Evolutionary conservation across 805 yeast genomes (phyloP), one percentile per base, ranked within the genome.

Genomic region (Candida oleophila): DNA sequence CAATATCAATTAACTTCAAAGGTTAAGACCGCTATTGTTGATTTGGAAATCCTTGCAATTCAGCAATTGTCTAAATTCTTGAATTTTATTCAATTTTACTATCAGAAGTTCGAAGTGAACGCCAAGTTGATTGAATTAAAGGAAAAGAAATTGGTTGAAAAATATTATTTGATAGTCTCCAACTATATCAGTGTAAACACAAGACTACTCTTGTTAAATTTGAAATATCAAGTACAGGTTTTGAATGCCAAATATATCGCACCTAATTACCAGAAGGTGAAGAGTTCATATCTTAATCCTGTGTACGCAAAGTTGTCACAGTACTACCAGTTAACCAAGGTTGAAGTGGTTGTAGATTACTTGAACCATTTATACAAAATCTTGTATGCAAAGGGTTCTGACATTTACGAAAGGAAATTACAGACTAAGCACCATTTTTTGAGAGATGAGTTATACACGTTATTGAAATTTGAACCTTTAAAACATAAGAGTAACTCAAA

Each of bases 381-480:
- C 8, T 42, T 42, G 45, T 42, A 42, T 22, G 25, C 45, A n/a
- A 42, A 22, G 32, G 39, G 45, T 8, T 15, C 21, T 11, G 39
- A 36, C 22, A 22, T 42, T 16, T 42, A 42, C 22, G 45, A 34
- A 15, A 35, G 22, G 14, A 33, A 42, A 20, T 34, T 34, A 11
- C 45, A 36, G 32, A 38, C 38, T 21, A 42, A 42, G 33, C 39
- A 34, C n/a, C 39, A 22, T 8, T 42, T 42, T 35, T 42, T 42
- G 40, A 34, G 32, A 21, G 40, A 34, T 22, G 45, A 42, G 32
- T 25, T 42, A 8, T 35, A 34, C 15, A 42, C 33, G n/a, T 20
- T 42, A n/a, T 15, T 42, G 22, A 42, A 42, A 15, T 42, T 34
- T 15, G 12, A 34, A 16, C 38, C 38, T 16, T 11, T 4, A 4